These are phyloP conservation scores for Grosmannia penicillata DNA, from an alignment of 2,329 filamentous ascomycete species.

Conservation along the genomic window DNA sequence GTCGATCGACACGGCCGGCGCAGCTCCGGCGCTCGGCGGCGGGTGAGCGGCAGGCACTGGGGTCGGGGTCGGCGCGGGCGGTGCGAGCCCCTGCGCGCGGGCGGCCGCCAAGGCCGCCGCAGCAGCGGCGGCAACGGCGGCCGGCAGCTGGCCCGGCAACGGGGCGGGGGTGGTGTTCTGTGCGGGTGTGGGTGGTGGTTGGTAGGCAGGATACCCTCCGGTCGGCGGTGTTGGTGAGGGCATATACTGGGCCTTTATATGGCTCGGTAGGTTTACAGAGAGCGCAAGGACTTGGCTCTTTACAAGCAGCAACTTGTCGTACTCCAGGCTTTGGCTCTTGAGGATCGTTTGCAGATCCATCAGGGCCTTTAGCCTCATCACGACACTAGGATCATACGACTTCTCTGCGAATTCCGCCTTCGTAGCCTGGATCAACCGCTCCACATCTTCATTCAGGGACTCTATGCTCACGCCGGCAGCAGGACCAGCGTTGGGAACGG, in stretches of 20 bases:
- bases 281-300: slow-evolving; percentile 73
- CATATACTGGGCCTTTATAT: slow-evolving; percentile 21
- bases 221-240: slow-evolving; percentile 15
- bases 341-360: slow-evolving; percentile 72
- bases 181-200: slow-evolving; percentile 13
- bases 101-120: slow-evolving; percentile 9
- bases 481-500: slow-evolving; percentile 18
- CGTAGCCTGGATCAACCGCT: slow-evolving; percentile 58
- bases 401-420: slow-evolving; percentile 62
- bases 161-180: no score
- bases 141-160: background rate
- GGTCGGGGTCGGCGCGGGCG: slow-evolving; percentile 8
- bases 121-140: slow-evolving; percentile 15
- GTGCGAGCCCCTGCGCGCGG: slow-evolving; percentile 9
- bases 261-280: slow-evolving; percentile 44
- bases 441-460: slow-evolving; percentile 69
- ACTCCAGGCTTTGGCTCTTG: slow-evolving; percentile 61
- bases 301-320: slow-evolving; percentile 71
- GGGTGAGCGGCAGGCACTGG: slow-evolving; percentile 1
- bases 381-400: slow-evolving; percentile 60
- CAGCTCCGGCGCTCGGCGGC: slow-evolving; percentile 19
- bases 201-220: slow-evolving; percentile 12
- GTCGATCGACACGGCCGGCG: slow-evolving; percentile 33
- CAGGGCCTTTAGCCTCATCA: slow-evolving; percentile 70
- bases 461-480: slow-evolving; percentile 45